Conservation (phyloP, 2,329 filamentous ascomycete species). For the Colletotrichum plurivorum region DNA sequence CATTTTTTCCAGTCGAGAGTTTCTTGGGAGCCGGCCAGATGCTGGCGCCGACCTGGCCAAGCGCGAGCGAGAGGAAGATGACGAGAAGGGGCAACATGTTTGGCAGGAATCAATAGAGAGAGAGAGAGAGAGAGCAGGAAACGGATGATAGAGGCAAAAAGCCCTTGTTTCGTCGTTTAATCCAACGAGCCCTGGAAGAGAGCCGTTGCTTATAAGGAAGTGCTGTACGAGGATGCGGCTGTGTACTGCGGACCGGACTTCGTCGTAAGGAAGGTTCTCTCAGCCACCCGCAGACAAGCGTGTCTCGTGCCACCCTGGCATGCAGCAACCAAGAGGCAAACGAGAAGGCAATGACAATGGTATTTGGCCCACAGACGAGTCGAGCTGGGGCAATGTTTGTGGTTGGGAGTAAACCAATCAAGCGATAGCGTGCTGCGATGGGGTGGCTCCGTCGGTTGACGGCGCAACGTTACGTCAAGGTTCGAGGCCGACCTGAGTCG, state of each 20-base stretch:
- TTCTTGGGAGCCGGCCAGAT: constrained; percentile 71
- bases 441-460: constrained; percentile 3
- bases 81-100: constrained; percentile 51
- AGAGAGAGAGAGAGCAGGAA: neutral
- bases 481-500: constrained; percentile 11
- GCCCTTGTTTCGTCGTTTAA: neutral
- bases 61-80: constrained; percentile 56
- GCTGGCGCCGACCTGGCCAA: constrained; percentile 59
- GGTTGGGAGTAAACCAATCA: constrained; percentile 24
- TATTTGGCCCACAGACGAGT: neutral
- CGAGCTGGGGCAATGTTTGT: constrained; percentile 18
- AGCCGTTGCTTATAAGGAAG: constrained; percentile 25
- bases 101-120: neutral
- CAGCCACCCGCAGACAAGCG: constrained; percentile 17
- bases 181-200: neutral
- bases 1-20: constrained; percentile 65
- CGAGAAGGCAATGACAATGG: constrained; percentile 3
- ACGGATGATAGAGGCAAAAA: neutral
- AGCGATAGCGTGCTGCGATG: constrained; percentile 18
- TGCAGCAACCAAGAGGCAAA: constrained; percentile 19
- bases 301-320: constrained; percentile 16
- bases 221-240: neutral
- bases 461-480: constrained; percentile 40
- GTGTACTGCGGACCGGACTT: neutral
- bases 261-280: constrained; percentile 6